Conservation (phyloP, 352 stramenopile species). For the Pythium scleroteichum region DNA sequence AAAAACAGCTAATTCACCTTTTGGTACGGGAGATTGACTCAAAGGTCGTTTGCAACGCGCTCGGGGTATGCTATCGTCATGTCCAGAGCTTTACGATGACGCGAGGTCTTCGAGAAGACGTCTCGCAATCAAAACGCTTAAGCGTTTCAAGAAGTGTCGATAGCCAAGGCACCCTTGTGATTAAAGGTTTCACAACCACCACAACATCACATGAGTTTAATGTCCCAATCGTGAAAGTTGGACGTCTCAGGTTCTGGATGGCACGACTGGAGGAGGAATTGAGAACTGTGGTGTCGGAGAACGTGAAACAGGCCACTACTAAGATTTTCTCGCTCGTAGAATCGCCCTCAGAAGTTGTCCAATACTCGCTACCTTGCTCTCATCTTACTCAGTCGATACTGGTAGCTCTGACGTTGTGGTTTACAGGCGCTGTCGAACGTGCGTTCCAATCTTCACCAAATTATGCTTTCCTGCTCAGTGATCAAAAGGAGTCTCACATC, state of each 20-base stretch:
- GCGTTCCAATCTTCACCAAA: neutral
- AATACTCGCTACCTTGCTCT: neutral
- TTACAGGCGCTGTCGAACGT: conserved; percentile 36
- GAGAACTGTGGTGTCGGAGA: conserved; percentile 36
- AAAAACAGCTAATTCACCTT: conserved; percentile 40
- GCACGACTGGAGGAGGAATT: conserved; percentile 64
- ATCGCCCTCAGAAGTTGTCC: too few relatives aligned
- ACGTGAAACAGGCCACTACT: conserved; percentile 34
- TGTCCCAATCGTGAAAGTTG: conserved; percentile 62
- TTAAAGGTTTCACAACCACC: conserved; percentile 9
- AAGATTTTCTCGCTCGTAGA: neutral
- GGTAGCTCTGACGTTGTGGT: conserved; percentile 24
- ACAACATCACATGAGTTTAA: conserved; percentile 18
- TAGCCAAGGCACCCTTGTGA: neutral
- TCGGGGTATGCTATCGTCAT: conserved; percentile 44
- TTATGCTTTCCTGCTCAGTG: neutral
- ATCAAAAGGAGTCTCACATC: neutral
- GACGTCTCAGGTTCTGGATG: conserved; percentile 67
- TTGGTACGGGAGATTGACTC: conserved; percentile 45
- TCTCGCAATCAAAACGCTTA: neutral
- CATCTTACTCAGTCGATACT: conserved; percentile 40
- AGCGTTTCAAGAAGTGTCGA: conserved; percentile 1
- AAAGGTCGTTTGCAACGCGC: conserved; percentile 25
- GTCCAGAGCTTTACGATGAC: conserved; percentile 40
- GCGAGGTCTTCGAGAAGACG: conserved; percentile 20